phyloP scores from a whole-genome alignment of 2,329 filamentous ascomycete genomes.

The Gremmenia infestans region DNA sequence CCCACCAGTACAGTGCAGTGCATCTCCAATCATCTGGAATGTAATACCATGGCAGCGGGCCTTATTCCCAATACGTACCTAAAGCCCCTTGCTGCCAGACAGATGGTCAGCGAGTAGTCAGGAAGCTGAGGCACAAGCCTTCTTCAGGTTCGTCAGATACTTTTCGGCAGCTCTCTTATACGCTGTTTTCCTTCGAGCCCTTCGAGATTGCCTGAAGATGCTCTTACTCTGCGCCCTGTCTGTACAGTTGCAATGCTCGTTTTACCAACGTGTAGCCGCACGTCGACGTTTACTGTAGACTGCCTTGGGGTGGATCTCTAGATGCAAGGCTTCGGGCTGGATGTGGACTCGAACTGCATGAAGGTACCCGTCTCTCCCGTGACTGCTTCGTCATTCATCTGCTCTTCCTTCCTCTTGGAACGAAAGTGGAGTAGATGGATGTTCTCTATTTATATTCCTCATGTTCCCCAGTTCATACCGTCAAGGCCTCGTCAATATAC shows the following conservation, averaged over 20 bases:
- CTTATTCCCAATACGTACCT: neutral
- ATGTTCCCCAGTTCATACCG: too few relatives aligned
- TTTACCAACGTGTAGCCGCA: neutral
- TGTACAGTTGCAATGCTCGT: too few relatives aligned
- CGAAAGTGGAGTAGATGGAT: neutral
- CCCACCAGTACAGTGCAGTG: neutral
- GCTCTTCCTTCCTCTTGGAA: neutral
- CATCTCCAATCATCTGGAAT: neutral
- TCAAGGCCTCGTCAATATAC: neutral
- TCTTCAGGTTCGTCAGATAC: neutral
- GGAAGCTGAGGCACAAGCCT: neutral
- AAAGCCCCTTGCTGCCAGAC: neutral
- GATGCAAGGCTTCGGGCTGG: neutral
- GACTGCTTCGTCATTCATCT: neutral
- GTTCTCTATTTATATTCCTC: too few relatives aligned
- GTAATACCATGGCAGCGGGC: neutral
- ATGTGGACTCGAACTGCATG: neutral
- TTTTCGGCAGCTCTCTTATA: conserved; percentile 13
- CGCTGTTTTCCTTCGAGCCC: neutral
- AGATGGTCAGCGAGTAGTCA: neutral
- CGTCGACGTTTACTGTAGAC: neutral
- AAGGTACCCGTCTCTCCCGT: neutral
- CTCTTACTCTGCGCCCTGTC: too few relatives aligned
- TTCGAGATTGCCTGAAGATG: neutral
- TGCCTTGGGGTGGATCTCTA: neutral